These are phyloP conservation scores for Phyllosticta ampelicida DNA, from an alignment of 2,329 filamentous ascomycete species.

Conservation along the genomic window DNA sequence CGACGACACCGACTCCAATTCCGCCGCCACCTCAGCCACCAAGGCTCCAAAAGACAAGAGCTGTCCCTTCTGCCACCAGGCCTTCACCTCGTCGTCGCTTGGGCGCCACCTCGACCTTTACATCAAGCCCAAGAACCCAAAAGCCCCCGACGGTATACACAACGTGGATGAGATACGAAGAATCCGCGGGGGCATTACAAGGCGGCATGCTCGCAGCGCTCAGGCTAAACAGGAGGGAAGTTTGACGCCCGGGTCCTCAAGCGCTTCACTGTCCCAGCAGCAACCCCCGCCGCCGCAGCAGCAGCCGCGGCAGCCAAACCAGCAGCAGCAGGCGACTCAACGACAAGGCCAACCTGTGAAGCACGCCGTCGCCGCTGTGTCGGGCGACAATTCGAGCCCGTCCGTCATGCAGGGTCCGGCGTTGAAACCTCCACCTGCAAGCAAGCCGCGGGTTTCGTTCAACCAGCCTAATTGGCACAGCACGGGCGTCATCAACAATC, in stretches of 20 bases:
- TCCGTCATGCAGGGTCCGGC: constrained; percentile 18
- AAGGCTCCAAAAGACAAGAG: constrained; percentile 66
- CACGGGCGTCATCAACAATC: constrained; percentile 68
- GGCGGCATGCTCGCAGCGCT: constrained; percentile 66
- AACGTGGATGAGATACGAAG: constrained; percentile 81
- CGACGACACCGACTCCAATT: constrained; percentile 27
- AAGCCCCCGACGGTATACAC: constrained; percentile 75
- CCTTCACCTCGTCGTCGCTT: constrained; percentile 87
- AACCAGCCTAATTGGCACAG: constrained; percentile 61
- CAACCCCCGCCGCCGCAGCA: constrained; percentile 13
- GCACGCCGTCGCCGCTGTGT: constrained; percentile 14
- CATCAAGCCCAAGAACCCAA: constrained; percentile 87
- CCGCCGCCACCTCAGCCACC: constrained; percentile 26
- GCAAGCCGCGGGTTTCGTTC: constrained; percentile 38
- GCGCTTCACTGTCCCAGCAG: constrained; percentile 28
- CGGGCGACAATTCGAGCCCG: constrained; percentile 18
- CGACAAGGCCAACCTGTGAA: constrained; percentile 14
- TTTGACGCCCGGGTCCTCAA: constrained; percentile 44
- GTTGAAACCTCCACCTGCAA: constrained; percentile 21
- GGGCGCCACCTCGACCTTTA: constrained; percentile 91
- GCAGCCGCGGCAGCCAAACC: constrained; percentile 12
- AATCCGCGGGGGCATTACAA: constrained; percentile 73
- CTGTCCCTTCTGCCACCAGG: constrained; percentile 79
- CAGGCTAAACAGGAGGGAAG: constrained; percentile 45
- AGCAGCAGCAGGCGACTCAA: not conserved